phyloP scores from a whole-genome alignment of 805 yeast species.

The Starmerella tilneyi region DNA sequence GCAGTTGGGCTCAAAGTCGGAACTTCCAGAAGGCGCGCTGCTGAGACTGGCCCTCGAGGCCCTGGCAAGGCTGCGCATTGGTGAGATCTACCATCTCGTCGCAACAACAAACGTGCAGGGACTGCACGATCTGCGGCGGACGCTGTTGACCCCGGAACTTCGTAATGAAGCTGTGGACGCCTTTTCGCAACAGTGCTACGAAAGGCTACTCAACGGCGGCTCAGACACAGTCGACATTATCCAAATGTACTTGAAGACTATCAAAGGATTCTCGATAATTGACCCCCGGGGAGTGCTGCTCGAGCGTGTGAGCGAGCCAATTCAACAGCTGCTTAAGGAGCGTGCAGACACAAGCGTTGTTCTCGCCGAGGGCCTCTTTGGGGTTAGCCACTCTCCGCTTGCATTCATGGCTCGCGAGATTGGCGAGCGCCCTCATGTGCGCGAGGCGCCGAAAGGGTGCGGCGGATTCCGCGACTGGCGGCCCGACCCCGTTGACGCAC shows the following conservation, averaged over 20 bases:
- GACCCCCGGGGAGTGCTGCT: conserved; percentile 81
- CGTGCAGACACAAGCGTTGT: conserved; percentile 62
- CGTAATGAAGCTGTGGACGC: conserved; percentile 42
- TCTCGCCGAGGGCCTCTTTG: conserved; percentile 61
- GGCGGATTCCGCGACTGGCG: conserved; percentile 46
- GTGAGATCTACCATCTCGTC: conserved; percentile 52
- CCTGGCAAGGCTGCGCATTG: conserved; percentile 38
- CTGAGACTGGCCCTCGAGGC: conserved; percentile 8
- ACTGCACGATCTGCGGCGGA: conserved; percentile 46
- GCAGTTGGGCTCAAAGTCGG: conserved; percentile 10
- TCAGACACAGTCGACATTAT: conserved; percentile 66
- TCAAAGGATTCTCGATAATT: conserved; percentile 58
- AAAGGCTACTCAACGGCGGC: conserved; percentile 62
- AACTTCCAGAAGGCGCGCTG: background rate
- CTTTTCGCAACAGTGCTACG: conserved; percentile 40
- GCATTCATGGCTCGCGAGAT: conserved; percentile 49
- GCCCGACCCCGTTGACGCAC: conserved; percentile 83
- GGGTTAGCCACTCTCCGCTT: conserved; percentile 35
- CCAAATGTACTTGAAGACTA: conserved; percentile 56
- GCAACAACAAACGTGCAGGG: conserved; percentile 44
- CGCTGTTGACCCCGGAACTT: conserved; percentile 41
- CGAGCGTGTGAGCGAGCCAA: conserved; percentile 68
- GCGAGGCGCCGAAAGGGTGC: conserved; percentile 32
- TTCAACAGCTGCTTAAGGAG: conserved; percentile 57
- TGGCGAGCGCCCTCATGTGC: conserved; percentile 12